Percentiles rank a stretch among this genome's conserved stretches.
These are phyloP conservation scores for Clonostachys byssicola DNA, from an alignment of 2,329 filamentous ascomycete species.

Conservation along the genomic window DNA sequence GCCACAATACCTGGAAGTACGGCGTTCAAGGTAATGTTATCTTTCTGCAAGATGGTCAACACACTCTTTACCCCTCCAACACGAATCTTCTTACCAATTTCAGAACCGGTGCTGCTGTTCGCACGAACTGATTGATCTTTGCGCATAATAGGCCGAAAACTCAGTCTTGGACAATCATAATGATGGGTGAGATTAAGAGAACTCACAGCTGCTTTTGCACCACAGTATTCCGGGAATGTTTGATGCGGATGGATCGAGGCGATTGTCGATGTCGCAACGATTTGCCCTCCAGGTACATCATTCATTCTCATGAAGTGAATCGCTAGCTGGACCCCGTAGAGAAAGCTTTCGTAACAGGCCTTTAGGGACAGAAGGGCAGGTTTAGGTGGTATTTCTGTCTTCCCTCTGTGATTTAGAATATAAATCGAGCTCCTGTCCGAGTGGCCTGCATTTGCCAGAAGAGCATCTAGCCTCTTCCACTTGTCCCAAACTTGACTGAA, in stretches of 20 bases:
- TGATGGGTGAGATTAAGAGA: constrained; percentile 4
- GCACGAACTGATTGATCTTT: constrained; percentile 23
- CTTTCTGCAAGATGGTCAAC: constrained; percentile 21
- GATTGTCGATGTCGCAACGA: constrained; percentile 37
- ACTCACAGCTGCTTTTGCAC: constrained; percentile 42
- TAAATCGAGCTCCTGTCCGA: constrained; percentile 30
- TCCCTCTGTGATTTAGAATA: constrained; percentile 17
- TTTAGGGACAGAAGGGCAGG: constrained; percentile 40
- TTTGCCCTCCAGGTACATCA: constrained; percentile 30
- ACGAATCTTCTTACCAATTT: constrained; percentile 13
- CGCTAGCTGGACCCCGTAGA: constrained; percentile 43
- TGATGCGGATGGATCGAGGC: constrained; percentile 35
- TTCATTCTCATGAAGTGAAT: constrained; percentile 51
- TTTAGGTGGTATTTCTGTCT: constrained; percentile 26
- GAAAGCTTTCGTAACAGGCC: constrained; percentile 42
- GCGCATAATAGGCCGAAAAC: too few relatives aligned
- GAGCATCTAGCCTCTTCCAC: constrained; percentile 39
- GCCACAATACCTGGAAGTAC: constrained; percentile 41
- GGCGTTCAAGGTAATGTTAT: constrained; percentile 40
- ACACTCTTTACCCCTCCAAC: too few relatives aligned
- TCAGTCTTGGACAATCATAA: not conserved
- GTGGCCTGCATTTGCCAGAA: constrained; percentile 43
- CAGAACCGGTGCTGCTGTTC: constrained; percentile 28
- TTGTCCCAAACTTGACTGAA: constrained; percentile 35
- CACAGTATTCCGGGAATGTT: constrained; percentile 41